A percentile compares a stretch with the other conserved stretches of the same genome.
Evolutionary conservation across 805 yeast genomes (phyloP).

Genomic region (Starmerella sirachaensis): DNA sequence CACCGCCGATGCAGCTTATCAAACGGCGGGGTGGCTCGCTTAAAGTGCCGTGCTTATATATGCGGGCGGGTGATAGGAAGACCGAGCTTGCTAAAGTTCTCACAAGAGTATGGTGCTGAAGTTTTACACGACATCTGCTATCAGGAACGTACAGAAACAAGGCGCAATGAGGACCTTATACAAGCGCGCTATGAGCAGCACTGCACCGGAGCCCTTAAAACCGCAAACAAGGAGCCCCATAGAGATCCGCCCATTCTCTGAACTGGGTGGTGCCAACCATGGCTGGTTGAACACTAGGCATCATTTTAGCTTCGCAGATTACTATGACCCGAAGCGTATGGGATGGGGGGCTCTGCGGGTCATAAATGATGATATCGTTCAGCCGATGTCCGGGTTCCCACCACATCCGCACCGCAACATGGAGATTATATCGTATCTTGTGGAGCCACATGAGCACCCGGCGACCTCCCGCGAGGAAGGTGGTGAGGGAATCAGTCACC

Average conservation of each 20-base stretch:
- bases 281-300: slow-evolving; percentile 18
- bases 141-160: too few species aligned
- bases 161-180: too few species aligned
- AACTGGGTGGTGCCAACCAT: slow-evolving; percentile 16
- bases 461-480: slow-evolving; percentile 13
- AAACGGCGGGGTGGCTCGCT: too few species aligned
- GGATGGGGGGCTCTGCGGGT: slow-evolving; percentile 20
- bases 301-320: slow-evolving; percentile 18
- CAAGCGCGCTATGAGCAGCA: too few species aligned
- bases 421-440: slow-evolving; percentile 16
- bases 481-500: slow-evolving; percentile 17
- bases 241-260: slow-evolving; percentile 14
- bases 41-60: too few species aligned
- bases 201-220: too few species aligned
- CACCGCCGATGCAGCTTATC: too few species aligned
- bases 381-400: slow-evolving; percentile 16
- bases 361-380: slow-evolving; percentile 16
- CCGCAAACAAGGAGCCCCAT: too few species aligned
- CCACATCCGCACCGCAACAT: slow-evolving; percentile 20
- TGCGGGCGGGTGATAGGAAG: too few species aligned
- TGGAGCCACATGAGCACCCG: slow-evolving; percentile 12
- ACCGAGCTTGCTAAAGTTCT: too few species aligned
- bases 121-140: too few species aligned
- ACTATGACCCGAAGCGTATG: slow-evolving; percentile 17
- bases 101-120: too few species aligned